Percentiles rank a stretch among this genome's conserved stretches.
phyloP scores from a whole-genome alignment of 2,329 filamentous ascomycete genomes.

The Fonsecaea pugnacius region DNA sequence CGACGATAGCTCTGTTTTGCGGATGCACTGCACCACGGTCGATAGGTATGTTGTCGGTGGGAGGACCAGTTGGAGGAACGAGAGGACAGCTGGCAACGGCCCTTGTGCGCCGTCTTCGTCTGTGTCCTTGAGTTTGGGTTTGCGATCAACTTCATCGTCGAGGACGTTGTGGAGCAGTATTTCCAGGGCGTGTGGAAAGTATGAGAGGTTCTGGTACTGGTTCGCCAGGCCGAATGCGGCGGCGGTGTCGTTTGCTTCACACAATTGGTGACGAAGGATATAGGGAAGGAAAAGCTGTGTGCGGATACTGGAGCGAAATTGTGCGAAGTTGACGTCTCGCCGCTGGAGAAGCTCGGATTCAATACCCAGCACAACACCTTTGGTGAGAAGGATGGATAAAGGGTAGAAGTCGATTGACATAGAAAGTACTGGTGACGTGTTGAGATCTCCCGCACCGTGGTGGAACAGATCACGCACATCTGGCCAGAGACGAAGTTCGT shows the following conservation, averaged over 20 bases:
- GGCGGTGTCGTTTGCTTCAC: constrained; percentile 70
- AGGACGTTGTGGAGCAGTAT: constrained; percentile 89
- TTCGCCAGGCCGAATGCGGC: constrained; percentile 81
- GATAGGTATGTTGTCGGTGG: constrained; percentile 77
- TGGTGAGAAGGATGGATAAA: constrained; percentile 81
- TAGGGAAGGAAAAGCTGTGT: constrained; percentile 93
- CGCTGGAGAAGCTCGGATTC: constrained; percentile 93
- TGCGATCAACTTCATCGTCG: constrained; percentile 83
- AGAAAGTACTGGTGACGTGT: constrained; percentile 60
- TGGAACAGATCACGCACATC: constrained; percentile 83
- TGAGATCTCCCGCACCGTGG: constrained; percentile 58
- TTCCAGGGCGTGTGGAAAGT: constrained; percentile 91
- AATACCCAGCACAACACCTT: constrained; percentile 86
- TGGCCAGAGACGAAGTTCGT: constrained; percentile 83
- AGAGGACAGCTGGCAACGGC: constrained; percentile 59
- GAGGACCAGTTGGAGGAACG: constrained; percentile 71
- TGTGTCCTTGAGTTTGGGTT: constrained; percentile 40
- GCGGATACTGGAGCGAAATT: constrained; percentile 83
- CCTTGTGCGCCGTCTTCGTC: constrained; percentile 35
- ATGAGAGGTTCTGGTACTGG: constrained; percentile 83
- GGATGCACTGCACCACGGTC: constrained; percentile 93
- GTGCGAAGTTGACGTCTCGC: constrained; percentile 86
- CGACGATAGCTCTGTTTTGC: constrained; percentile 92
- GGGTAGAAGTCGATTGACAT: constrained; percentile 95
- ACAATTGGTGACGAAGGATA: constrained; percentile 77